Evolutionary conservation across 495 filamentous ascomycete species (phyloP).

Genomic region (Penicillium pulvis): DNA sequence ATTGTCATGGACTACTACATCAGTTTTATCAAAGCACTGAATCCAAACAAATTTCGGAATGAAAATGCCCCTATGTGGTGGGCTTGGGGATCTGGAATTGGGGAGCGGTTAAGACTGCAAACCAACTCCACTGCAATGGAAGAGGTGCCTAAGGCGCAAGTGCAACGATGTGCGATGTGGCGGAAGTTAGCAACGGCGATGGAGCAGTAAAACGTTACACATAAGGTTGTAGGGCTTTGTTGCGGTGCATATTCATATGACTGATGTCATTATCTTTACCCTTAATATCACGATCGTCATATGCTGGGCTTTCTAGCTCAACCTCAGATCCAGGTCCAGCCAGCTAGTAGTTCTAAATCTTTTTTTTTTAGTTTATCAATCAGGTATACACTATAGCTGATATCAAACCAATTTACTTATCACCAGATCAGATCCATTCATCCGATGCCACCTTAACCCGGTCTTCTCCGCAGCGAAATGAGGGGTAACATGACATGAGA

Average conservation of each 20-base stretch:
- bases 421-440: not conserved
- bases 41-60: constrained; percentile 56
- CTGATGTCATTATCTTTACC: not conserved
- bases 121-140: constrained; percentile 60
- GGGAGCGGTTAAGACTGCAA: constrained; percentile 44
- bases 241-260: not conserved
- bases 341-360: too few relatives aligned
- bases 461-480: constrained; percentile 14
- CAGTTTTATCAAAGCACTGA: constrained; percentile 60
- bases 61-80: constrained; percentile 46
- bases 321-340: too few relatives aligned
- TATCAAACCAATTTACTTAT: too few relatives aligned
- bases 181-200: constrained; percentile 19
- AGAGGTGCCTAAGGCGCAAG: constrained; percentile 40
- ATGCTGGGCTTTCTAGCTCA: not conserved
- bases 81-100: constrained; percentile 30
- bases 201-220: constrained; percentile 19
- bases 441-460: constrained; percentile 1
- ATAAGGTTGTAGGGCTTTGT: not conserved
- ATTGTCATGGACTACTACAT: constrained; percentile 64
- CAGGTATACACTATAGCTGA: too few relatives aligned
- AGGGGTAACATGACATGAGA: constrained; percentile 21
- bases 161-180: constrained; percentile 50
- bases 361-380: too few relatives aligned
- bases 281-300: not conserved